phyloP scores from a whole-genome alignment of 345 rosid species.

The Rhodomyrtus tomentosa region DNA sequence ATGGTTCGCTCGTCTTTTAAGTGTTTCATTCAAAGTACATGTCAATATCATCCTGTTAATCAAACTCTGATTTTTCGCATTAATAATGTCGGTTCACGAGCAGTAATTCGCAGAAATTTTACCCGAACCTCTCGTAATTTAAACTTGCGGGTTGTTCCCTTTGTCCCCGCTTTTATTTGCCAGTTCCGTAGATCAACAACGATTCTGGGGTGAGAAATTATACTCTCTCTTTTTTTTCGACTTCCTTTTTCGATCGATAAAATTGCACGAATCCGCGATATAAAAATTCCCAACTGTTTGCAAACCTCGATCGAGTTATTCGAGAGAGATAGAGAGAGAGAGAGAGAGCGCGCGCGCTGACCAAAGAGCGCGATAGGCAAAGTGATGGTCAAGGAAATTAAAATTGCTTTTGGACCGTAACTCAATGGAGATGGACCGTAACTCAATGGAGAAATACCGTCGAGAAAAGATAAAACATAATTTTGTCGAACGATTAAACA shows the following conservation, averaged over 20 bases:
- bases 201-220: neutral
- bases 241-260: neutral
- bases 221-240: too few relatives aligned
- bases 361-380: neutral
- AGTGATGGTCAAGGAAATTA: neutral
- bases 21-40: neutral
- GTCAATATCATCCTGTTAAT: neutral
- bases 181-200: neutral
- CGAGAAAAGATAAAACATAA: neutral
- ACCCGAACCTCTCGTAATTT: neutral
- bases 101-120: neutral
- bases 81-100: neutral
- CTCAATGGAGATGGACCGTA: neutral
- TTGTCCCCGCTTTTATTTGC: neutral
- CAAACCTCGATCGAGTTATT: neutral
- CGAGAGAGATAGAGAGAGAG: neutral
- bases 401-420: neutral
- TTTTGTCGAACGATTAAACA: neutral
- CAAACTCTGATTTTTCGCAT: too few relatives aligned
- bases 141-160: neutral
- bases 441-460: too few relatives aligned
- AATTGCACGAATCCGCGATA: neutral
- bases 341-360: neutral
- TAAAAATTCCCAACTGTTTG: neutral
- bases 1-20: neutral